Conservation (phyloP, 306 rosid genomes). For the Fragaria iinumae region DNA sequence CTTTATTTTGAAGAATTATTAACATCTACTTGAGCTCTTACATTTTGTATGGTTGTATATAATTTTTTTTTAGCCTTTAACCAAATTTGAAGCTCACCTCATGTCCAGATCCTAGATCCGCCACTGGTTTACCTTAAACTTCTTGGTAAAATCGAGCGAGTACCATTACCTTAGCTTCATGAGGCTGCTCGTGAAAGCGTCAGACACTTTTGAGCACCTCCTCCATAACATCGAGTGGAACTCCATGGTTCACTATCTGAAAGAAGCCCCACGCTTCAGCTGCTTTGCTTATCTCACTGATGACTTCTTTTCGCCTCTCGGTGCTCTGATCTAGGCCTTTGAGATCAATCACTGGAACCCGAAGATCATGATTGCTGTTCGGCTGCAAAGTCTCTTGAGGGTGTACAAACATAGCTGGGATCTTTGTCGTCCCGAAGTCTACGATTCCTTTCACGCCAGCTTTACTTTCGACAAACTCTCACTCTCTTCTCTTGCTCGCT, state of each 20-base stretch:
- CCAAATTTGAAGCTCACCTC: too few species aligned
- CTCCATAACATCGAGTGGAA: conserved; percentile 34
- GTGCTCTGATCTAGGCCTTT: conserved; percentile 12
- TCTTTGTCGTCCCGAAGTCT: conserved; percentile 36
- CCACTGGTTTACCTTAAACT: conserved; percentile 15
- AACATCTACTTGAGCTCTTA: too few species aligned
- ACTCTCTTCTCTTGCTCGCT: conserved; percentile 42
- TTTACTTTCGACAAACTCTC: conserved; percentile 37
- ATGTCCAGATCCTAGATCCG: too few species aligned
- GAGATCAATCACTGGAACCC: conserved; percentile 51
- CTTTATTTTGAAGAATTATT: too few species aligned
- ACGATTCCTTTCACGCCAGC: conserved; percentile 61
- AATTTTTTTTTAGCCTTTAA: too few species aligned
- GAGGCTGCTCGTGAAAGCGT: conserved; percentile 48
- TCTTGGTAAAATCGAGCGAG: conserved; percentile 20
- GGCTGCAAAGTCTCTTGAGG: conserved; percentile 42
- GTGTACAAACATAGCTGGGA: conserved; percentile 54
- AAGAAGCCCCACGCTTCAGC: conserved; percentile 57
- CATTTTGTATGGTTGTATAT: too few species aligned
- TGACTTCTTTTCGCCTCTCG: conserved; percentile 22
- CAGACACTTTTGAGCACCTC: conserved; percentile 32
- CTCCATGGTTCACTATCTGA: conserved; percentile 54
- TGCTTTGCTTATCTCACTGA: conserved; percentile 37
- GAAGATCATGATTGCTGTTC: neutral
- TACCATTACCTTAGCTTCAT: conserved; percentile 46